Base-by-base conservation (phyloP, 2,329 filamentous ascomycete species). In the Paecilomyces variotii region DNA sequence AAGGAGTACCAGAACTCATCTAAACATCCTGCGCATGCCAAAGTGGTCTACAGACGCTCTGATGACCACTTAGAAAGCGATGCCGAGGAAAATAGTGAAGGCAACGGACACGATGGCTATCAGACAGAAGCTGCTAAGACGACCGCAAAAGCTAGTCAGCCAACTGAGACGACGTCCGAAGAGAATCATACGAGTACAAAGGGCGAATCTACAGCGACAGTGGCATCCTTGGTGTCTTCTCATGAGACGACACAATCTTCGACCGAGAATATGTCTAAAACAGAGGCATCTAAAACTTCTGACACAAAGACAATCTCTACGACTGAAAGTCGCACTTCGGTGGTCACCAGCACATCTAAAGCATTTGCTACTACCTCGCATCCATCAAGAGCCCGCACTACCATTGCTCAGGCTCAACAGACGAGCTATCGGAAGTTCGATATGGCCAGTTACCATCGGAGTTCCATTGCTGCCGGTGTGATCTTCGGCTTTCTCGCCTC, bases 401-500 rank as follows among this genome's bases (percentile, higher is more conserved):
- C 53, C 27, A 45, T 14, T 45, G n/a, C n/a, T 45, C 39, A 24
- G 28, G 27, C 53, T 32, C 27, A 54, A 54, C 53, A 30, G 19
- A 27, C 19, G 6, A 24, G 24, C 14, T 6, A 19, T 9, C 27
- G 25, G 1, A 26, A 51, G 11, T 27, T 34, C 26, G 52, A 53
- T 45, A 27, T 7, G 32, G 39, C 39, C 19, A 32, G 24, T 26
- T 53, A 19, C 14, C 24, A 30, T 19, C 34, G n/a, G 35, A 61
- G 61, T 24, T 67, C 69, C 1, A 66, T 71, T 53, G 70, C 68
- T 11, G 69, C 66, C 9, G 64, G 67, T 0, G 58, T 59, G n/a
- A 62, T 71, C 11, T 61, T 72, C 24, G 50, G 50, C 12, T 58
- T 59, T 6, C 50, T 63, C 2, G 50, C 70, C 10, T 59, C 64